Base-by-base conservation (phyloP, 352 stramenopile species). In the Globisporangium takayamanum region DNA sequence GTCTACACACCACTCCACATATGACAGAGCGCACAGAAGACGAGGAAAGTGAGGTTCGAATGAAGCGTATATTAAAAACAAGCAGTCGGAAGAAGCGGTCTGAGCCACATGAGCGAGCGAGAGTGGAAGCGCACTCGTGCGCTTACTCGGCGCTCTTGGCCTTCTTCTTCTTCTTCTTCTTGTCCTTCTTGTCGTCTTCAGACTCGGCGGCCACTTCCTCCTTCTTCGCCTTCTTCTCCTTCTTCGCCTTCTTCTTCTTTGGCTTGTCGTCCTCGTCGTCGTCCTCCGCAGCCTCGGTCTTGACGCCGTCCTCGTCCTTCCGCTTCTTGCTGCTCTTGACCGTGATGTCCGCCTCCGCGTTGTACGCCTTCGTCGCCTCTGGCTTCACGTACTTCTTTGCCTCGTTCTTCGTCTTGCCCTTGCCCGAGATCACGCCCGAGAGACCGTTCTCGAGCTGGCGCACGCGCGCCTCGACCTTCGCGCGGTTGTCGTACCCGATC, bases 401-500 rank as follows among this genome's bases (percentile, higher is more conserved):
- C 56, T 95, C 80, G 57, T 85, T 91, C 70, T 97, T 96, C 57
- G 87, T 88, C 74, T 94, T 97, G 52, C 81, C 84, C 59, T 95
- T 94, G 67, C 87, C 88, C 54, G 85, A 91, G 11, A 89, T 77
- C 0, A 87, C 81, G 51, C 82, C 77, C 36, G 87, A 86, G 54
- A 91, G 78, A 36, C 96, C 94, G 71, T 97, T 97, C 74, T 99
- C 97, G 11, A 99, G 76, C 84, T 99, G 95, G 37, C 97, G 85
- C 64, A 99, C 82, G 56, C 97, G 85, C 1, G 94, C 96, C 79
- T 99, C 97, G 5, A 99, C 97, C 84, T 99, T 99, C 41, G 93
- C 86, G 44, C 97, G 90, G 71, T 96, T 97, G 76, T 99, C 96
- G 46, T 97, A 97, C 60, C 96, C 97, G 62, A 99, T 98, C 16